A percentile compares a stretch with the other conserved stretches of the same genome.
Evolutionary conservation across 2,329 filamentous ascomycete genomes (phyloP).

Genomic region (Huntiella omanensis): DNA sequence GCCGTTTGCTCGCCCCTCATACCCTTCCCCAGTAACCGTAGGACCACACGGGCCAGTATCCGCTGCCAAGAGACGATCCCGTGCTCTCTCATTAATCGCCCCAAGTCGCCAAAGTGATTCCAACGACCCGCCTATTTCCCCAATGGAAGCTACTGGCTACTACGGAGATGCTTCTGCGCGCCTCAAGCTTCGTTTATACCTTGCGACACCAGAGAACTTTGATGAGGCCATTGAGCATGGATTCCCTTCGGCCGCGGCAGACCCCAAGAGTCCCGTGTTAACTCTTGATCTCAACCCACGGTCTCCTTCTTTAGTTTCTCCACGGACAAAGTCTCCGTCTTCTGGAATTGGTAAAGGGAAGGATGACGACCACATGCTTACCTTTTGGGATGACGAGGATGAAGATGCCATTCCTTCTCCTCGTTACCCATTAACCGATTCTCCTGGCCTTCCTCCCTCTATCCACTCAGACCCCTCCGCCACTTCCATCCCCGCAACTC

Average conservation of each 20-base stretch:
- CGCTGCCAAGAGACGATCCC: constrained; percentile 32
- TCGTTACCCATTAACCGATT: constrained; percentile 9
- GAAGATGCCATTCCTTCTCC: constrained; percentile 29
- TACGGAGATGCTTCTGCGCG: constrained; percentile 83
- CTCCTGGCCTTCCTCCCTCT: neutral
- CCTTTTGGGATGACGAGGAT: constrained; percentile 22
- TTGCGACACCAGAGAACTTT: constrained; percentile 83
- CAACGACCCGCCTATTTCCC: constrained; percentile 12
- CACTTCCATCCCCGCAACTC: neutral
- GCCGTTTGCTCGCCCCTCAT: constrained; percentile 36
- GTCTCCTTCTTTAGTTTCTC: constrained; percentile 6
- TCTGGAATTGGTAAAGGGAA: constrained; percentile 5
- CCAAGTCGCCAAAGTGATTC: constrained; percentile 2
- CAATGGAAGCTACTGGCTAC: constrained; percentile 58
- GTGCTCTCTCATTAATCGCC: constrained; percentile 34
- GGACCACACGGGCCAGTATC: constrained; percentile 15
- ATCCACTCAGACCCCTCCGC: neutral
- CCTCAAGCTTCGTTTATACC: constrained; percentile 65
- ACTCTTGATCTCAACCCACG: constrained; percentile 1
- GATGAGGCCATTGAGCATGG: constrained; percentile 91
- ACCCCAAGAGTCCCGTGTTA: constrained; percentile 13
- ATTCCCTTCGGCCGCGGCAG: constrained; percentile 43
- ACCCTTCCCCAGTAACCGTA: constrained; percentile 17
- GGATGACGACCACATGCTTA: neutral
- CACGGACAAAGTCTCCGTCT: constrained; percentile 14